Evolutionary conservation across 2,329 filamentous ascomycete genomes (phyloP), one percentile per base, ranked within the genome.

Genomic region (Neonectria coccinea): DNA sequence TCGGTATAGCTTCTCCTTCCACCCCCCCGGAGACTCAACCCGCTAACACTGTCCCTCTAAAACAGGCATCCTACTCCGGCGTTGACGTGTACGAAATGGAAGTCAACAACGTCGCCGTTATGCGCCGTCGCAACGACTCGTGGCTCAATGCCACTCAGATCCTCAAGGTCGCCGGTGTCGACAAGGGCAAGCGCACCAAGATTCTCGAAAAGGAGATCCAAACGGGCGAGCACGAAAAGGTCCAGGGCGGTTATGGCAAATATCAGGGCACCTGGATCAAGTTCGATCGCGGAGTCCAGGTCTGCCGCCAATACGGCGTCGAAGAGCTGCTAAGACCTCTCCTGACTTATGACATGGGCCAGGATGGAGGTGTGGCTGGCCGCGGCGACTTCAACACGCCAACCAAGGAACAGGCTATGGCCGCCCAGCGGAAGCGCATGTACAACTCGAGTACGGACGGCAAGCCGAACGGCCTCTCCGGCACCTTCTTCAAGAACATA

Each of bases 221-320:
- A 68, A 96, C 92, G 0, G 96, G 96, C 74, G 93, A 97, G 76
- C 95, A 99, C 79, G 96, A 99, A 79, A 99, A 99, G 80, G 95
- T 99, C 3, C 96, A 99, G 78, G 96, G 96, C 36, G 96, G 96
- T 5, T 99, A 99, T 75, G 96, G 96, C 69, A 98, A 98, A 83
- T 99, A 99, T 75, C 96, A 99, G 82, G 96, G 96, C 59, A 99
- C 96, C 2, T 99, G 96, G 96, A 97, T 99, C 75, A 93, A 92
- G 75, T 98, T 97, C 75, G 92, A 95, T 54, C 89, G 95, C 66
- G 96, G 95, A 1, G 86, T 97, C 50, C 93, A 97, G 75, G 95
- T 99, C 73, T 98, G 96, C 79, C 89, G 92, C 45, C 88, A 91
- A 69, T 91, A 91, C 71, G 88, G 87, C 11, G 92, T 96, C 33